These are phyloP conservation scores for Monosporascus sp. DNA, from an alignment of 2,329 filamentous ascomycete species.

Conservation along the genomic window DNA sequence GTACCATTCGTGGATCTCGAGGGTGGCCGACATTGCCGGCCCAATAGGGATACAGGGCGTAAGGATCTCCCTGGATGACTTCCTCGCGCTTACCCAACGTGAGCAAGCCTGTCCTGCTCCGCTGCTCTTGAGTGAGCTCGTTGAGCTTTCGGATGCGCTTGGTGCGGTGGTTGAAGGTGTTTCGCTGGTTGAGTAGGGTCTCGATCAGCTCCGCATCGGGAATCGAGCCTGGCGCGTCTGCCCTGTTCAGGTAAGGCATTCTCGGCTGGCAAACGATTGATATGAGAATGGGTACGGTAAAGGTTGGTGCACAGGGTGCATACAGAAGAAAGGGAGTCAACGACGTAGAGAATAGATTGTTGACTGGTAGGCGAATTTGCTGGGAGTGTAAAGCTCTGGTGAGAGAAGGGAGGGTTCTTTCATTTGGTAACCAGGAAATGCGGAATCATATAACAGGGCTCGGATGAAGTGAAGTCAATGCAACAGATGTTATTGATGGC, in stretches of 20 bases:
- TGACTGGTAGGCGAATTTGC: too few species aligned
- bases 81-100: background rate
- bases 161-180: background rate
- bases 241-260: slow-evolving; percentile 1
- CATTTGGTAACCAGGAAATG: too few species aligned
- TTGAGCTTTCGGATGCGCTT: background rate
- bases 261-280: too few species aligned
- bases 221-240: slow-evolving; percentile 1
- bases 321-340: too few species aligned
- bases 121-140: background rate
- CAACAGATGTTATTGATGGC: too few species aligned
- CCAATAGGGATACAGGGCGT: slow-evolving; percentile 4
- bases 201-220: slow-evolving; percentile 5
- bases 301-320: too few species aligned
- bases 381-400: too few species aligned
- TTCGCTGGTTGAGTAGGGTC: slow-evolving; percentile 1
- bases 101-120: background rate
- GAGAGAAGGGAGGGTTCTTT: too few species aligned
- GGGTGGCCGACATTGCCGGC: slow-evolving; percentile 4
- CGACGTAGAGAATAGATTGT: too few species aligned
- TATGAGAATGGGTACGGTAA: too few species aligned
- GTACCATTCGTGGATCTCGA: slow-evolving; percentile 2
- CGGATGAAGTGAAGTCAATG: too few species aligned
- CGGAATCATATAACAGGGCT: too few species aligned
- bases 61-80: slow-evolving; percentile 3